Conservation (phyloP, 345 rosid genomes). For the Camelina neglecta region DNA sequence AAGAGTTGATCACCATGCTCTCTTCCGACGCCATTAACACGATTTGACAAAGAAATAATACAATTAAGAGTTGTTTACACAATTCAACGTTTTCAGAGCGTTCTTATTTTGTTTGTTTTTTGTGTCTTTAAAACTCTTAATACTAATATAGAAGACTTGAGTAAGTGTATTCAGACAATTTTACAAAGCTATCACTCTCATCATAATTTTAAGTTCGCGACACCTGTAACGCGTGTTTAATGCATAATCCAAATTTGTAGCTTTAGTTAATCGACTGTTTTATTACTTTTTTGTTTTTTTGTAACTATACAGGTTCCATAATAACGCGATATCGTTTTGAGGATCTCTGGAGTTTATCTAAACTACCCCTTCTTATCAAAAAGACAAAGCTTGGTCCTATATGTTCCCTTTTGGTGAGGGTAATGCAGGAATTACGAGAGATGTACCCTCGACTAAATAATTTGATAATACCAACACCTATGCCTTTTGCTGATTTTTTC, state of each 20-base stretch:
- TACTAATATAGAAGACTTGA: constrained; percentile 10
- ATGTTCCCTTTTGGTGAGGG: background rate
- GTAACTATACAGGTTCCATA: background rate
- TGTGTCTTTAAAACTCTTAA: too few relatives aligned
- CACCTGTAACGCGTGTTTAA: constrained; percentile 46
- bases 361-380: constrained; percentile 4
- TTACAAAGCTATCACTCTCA: constrained; percentile 39
- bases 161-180: constrained; percentile 19
- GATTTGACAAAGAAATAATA: background rate
- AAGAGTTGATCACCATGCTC: constrained; percentile 46
- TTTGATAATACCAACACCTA: constrained; percentile 1
- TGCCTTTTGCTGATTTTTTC: constrained; percentile 7
- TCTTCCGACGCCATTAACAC: constrained; percentile 62
- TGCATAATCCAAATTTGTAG: constrained; percentile 35
- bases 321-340: background rate
- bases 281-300: background rate
- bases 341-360: background rate
- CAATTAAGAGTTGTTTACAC: background rate
- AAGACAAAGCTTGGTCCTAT: background rate
- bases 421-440: background rate
- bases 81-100: constrained; percentile 4
- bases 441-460: background rate
- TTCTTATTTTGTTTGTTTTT: background rate
- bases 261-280: constrained; percentile 37
- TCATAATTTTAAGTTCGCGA: constrained; percentile 10